A percentile compares a stretch with the other conserved stretches of the same genome.
phyloP scores from a whole-genome alignment of 225 moss, liverwort and hornwort genomes.

The Pleurozium schreberi region DNA sequence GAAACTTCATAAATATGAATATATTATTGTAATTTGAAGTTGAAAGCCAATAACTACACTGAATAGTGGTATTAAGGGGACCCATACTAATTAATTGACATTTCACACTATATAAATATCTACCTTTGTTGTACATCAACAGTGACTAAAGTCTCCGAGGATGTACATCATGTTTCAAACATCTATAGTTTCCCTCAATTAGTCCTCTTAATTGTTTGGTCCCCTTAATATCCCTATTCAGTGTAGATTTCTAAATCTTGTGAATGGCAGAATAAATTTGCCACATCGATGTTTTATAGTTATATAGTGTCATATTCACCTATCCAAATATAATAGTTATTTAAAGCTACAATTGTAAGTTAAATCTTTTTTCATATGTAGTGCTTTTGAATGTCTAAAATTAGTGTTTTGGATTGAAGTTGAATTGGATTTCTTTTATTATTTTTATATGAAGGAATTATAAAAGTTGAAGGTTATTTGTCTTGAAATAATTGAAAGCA shows the following conservation, averaged over 20 bases:
- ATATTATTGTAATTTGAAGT: neutral
- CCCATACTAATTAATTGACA: too few species aligned
- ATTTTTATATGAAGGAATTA: neutral
- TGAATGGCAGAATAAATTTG: neutral
- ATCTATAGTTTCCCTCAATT: too few species aligned
- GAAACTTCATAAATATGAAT: neutral
- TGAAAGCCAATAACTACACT: neutral
- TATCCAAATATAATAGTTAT: neutral
- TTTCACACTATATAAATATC: too few species aligned
- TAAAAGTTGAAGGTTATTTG: neutral
- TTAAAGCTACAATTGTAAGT: neutral
- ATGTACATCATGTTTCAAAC: too few species aligned
- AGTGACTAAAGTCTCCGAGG: too few species aligned
- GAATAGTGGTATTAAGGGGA: too few species aligned
- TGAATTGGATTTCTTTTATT: neutral
- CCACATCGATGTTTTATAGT: fast-evolving
- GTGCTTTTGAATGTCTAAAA: neutral
- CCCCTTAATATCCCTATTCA: too few species aligned
- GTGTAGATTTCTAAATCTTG: too few species aligned
- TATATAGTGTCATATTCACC: neutral
- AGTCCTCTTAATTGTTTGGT: too few species aligned
- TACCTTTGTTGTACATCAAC: too few species aligned
- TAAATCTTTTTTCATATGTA: neutral
- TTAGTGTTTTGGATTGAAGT: neutral
- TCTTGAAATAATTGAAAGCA: neutral